phyloP scores from a whole-genome alignment of 345 rosid genomes.

The Populus tremula region DNA sequence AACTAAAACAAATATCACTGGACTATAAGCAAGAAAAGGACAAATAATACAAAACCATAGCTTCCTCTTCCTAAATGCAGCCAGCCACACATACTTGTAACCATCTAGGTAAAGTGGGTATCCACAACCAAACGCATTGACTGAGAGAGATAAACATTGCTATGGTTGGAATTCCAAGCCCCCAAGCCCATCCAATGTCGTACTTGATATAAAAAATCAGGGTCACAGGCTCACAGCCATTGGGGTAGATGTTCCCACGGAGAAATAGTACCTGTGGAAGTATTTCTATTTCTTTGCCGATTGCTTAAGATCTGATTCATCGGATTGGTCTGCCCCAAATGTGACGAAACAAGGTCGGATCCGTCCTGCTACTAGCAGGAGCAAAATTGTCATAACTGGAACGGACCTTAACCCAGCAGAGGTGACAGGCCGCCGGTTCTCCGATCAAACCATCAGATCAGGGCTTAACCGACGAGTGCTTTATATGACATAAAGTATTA shows the following conservation, averaged over 20 bases:
- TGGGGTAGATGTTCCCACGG: constrained; percentile 64
- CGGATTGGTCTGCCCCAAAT: constrained; percentile 85
- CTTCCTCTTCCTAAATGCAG: constrained; percentile 60
- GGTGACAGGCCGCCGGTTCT: no score
- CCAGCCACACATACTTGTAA: constrained; percentile 61
- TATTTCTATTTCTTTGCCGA: constrained; percentile 58
- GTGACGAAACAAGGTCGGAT: constrained; percentile 83
- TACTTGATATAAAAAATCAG: constrained; percentile 74
- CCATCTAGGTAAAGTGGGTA: constrained; percentile 64
- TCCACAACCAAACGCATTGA: constrained; percentile 48
- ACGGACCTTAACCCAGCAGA: no score
- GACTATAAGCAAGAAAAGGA: no score
- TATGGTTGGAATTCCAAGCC: constrained; percentile 70
- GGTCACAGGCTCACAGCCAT: constrained; percentile 72
- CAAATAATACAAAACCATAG: constrained; percentile 26
- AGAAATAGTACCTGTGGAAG: constrained; percentile 85
- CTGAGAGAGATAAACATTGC: constrained; percentile 62
- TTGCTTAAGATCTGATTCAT: constrained; percentile 53
- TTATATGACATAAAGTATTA: no score
- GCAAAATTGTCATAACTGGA: constrained; percentile 2
- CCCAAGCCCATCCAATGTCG: constrained; percentile 79
- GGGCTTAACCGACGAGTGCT: no score
- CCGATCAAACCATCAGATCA: no score
- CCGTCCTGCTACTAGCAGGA: constrained; percentile 77
- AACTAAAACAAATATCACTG: constrained; percentile 15